Percentiles rank a stretch among this genome's conserved stretches.
Conservation (phyloP, 176 grass and related monocot species). For the Avena eriantha region DNA sequence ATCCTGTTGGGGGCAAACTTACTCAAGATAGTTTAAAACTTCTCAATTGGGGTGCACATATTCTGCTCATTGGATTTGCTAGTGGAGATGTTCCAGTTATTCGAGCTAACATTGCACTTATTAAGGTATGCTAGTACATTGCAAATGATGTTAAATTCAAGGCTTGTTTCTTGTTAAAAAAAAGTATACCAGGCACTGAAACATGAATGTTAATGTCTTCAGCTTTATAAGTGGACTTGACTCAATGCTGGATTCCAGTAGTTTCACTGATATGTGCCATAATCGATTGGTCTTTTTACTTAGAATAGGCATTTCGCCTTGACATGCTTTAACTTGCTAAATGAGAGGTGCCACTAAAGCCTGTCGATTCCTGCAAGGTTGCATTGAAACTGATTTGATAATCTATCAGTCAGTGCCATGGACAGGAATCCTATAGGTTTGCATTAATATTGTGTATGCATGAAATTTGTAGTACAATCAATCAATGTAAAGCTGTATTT, state of each 20-base stretch:
- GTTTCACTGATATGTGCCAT: neutral
- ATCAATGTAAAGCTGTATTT: constrained; percentile 15
- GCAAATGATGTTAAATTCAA: neutral
- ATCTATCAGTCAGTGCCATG: constrained; percentile 2
- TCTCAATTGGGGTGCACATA: constrained; percentile 93
- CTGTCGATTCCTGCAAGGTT: constrained; percentile 17
- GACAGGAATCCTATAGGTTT: constrained; percentile 9
- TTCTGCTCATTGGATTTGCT: constrained; percentile 97
- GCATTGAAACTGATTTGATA: neutral
- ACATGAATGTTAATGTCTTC: constrained; percentile 1
- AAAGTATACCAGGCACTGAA: neutral
- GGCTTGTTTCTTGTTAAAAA: neutral
- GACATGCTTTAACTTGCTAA: constrained; percentile 10
- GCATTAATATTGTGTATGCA: neutral
- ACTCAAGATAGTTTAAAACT: constrained; percentile 94
- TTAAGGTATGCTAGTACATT: constrained; percentile 63
- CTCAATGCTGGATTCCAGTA: neutral
- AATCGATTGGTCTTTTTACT: neutral
- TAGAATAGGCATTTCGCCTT: neutral
- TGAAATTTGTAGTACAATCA: neutral
- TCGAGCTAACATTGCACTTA: constrained; percentile 86
- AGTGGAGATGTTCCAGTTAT: constrained; percentile 91
- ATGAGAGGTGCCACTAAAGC: neutral
- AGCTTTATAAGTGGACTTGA: neutral
- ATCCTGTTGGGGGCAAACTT: constrained; percentile 94